phyloP scores from a whole-genome alignment of 169 alveolate genomes.

The Eimeria necatrix region DNA sequence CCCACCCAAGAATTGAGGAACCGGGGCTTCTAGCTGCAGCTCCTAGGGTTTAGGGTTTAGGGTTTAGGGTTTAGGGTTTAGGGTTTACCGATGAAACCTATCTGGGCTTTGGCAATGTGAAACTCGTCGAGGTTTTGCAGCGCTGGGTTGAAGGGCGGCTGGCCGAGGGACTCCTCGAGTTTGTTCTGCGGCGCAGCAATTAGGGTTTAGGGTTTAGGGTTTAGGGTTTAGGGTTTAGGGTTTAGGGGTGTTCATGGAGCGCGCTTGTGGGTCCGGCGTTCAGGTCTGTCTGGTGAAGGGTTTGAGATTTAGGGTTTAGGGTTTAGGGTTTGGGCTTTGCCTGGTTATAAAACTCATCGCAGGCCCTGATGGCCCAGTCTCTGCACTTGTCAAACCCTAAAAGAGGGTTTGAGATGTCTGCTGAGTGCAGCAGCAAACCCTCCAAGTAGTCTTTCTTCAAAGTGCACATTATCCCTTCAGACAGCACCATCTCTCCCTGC shows the following conservation, averaged over 20 bases:
- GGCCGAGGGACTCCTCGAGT: conserved; percentile 50
- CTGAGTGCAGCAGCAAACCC: conserved; percentile 25
- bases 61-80: not conserved
- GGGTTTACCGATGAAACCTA: conserved; percentile 61
- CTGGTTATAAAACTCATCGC: conserved; percentile 76
- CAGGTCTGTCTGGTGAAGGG: not conserved
- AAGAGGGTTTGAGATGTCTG: not conserved
- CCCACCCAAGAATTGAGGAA: no score
- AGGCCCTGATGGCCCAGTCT: conserved; percentile 81
- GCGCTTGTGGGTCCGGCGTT: not conserved
- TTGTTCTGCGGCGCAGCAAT: conserved; percentile 16
- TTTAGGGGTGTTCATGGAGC: not conserved
- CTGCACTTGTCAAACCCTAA: conserved; percentile 37
- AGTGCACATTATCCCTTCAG: conserved; percentile 59
- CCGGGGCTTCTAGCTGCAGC: no score
- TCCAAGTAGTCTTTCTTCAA: not conserved
- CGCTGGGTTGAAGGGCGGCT: conserved; percentile 71
- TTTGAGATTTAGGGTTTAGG: not conserved
- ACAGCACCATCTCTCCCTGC: conserved; percentile 65
- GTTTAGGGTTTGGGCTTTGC: conserved; percentile 20
- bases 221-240: conserved; percentile 1
- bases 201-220: not conserved
- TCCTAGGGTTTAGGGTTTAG: no score
- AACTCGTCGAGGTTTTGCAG: conserved; percentile 65
- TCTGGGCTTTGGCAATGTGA: conserved; percentile 76